A percentile compares a stretch with the other conserved stretches of the same genome.
phyloP scores from a whole-genome alignment of 257 asterid genomes.

The Petunia axillaris region DNA sequence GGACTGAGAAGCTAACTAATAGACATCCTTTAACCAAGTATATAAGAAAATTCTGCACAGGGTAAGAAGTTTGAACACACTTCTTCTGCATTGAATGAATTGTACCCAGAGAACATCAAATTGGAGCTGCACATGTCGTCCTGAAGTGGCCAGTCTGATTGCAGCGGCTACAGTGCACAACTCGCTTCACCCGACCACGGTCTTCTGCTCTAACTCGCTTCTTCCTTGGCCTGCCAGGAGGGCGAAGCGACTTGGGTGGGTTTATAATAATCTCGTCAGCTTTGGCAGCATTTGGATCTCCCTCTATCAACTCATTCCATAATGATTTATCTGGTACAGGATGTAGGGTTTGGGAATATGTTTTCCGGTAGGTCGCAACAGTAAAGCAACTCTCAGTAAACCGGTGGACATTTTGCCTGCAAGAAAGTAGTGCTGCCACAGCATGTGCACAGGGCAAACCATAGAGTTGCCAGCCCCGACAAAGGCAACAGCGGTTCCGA shows the following conservation, averaged over 20 bases:
- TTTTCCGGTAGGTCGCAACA: constrained; percentile 77
- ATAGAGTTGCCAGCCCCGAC: constrained; percentile 90
- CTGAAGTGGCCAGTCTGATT: constrained; percentile 95
- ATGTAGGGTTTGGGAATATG: constrained; percentile 90
- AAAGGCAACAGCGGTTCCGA: constrained; percentile 69
- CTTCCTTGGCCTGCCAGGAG: constrained; percentile 88
- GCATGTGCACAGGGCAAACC: constrained; percentile 99
- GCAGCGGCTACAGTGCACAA: constrained; percentile 96
- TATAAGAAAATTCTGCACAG: constrained; percentile 19
- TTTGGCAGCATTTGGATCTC: constrained; percentile 48
- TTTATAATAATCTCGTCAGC: constrained; percentile 49
- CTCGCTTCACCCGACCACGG: constrained; percentile 82
- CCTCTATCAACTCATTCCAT: constrained; percentile 79
- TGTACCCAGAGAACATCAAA: constrained; percentile 43
- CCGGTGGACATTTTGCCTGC: constrained; percentile 87
- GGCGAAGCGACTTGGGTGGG: constrained; percentile 88
- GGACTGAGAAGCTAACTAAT: constrained; percentile 16
- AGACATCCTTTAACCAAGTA: not conserved
- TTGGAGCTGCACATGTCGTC: constrained; percentile 96
- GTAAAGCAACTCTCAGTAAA: constrained; percentile 96
- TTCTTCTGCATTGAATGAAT: not conserved
- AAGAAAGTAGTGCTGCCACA: constrained; percentile 89
- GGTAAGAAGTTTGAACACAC: not conserved
- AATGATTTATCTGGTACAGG: constrained; percentile 84
- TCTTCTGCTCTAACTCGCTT: constrained; percentile 89